A percentile compares a stretch with the other conserved stretches of the same genome.
These are phyloP conservation scores for Xerocomus amazonicus DNA, from an alignment of 1,284 basidiomycete species.

Conservation along the genomic window DNA sequence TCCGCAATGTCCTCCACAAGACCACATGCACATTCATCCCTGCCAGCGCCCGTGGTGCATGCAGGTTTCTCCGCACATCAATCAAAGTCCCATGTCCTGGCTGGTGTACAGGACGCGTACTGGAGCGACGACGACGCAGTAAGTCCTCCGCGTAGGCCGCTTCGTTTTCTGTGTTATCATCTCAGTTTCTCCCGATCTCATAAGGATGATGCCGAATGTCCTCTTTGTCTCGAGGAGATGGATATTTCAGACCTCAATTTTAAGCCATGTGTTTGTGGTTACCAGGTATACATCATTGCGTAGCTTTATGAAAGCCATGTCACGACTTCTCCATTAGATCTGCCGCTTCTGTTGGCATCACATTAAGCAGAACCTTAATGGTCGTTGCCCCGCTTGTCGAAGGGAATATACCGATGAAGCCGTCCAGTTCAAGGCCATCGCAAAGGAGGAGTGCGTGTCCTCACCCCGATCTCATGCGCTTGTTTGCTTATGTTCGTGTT, in stretches of 20 bases:
- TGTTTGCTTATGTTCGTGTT: conserved; percentile 8
- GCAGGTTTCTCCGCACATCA: conserved; percentile 65
- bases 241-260: conserved; percentile 99
- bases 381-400: conserved; percentile 95
- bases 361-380: conserved; percentile 94
- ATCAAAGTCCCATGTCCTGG: conserved; percentile 80
- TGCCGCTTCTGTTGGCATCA: conserved; percentile 99
- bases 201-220: conserved; percentile 98
- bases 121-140: conserved; percentile 95
- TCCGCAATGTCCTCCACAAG: conserved; percentile 45
- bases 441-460: conserved; percentile 85
- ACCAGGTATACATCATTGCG: conserved; percentile 65
- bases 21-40: conserved; percentile 50
- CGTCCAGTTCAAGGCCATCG: conserved; percentile 95
- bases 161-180: conserved; percentile 10
- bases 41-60: conserved; percentile 70
- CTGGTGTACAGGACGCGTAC: conserved; percentile 94
- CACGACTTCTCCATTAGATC: conserved; percentile 56
- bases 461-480: neutral
- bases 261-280: conserved; percentile 98
- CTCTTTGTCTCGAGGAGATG: conserved; percentile 98
- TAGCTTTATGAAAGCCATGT: conserved; percentile 14
- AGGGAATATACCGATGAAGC: conserved; percentile 90
- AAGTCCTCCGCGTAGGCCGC: conserved; percentile 23
- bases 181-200: conserved; percentile 15